These are phyloP conservation scores for Arthroderma sp. DNA, from an alignment of 2,329 filamentous ascomycete genomes.

Conservation along the genomic window DNA sequence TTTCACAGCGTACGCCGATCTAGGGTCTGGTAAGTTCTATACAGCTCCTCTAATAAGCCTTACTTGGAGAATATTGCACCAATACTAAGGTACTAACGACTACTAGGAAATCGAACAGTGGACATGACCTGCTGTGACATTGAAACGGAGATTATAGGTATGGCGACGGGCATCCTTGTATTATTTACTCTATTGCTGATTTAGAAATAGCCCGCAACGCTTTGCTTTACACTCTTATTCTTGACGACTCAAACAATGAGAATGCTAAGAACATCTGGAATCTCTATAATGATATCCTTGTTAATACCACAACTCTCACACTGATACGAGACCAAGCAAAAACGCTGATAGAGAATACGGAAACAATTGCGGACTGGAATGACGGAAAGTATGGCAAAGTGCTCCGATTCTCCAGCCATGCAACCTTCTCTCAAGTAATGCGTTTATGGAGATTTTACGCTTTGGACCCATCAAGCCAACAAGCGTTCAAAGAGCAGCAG, in stretches of 20 bases:
- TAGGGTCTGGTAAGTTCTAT: slow-evolving; percentile 5
- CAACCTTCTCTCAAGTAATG: slow-evolving; percentile 29
- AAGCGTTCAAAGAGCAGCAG: slow-evolving; percentile 1
- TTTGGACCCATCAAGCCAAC: not conserved
- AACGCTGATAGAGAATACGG: slow-evolving; percentile 33
- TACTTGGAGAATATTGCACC: not conserved
- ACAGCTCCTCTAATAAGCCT: not conserved
- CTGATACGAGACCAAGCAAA: slow-evolving; percentile 34
- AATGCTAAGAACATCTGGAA: slow-evolving; percentile 36
- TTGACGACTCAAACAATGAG: slow-evolving; percentile 29
- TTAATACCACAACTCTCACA: slow-evolving; percentile 30
- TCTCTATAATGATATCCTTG: slow-evolving; percentile 44
- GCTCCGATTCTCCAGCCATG: slow-evolving; percentile 40
- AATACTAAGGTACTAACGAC: not conserved
- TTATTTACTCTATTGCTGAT: not conserved
- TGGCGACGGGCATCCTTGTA: slow-evolving; percentile 10
- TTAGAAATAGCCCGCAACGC: slow-evolving; percentile 41
- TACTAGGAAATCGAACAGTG: slow-evolving; percentile 26
- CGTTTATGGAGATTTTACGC: slow-evolving; percentile 33
- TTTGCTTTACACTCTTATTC: slow-evolving; percentile 41
- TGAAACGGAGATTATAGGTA: slow-evolving; percentile 41
- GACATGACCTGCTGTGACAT: slow-evolving; percentile 49
- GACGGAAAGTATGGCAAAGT: slow-evolving; percentile 33
- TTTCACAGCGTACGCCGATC: slow-evolving; percentile 40
- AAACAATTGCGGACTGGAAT: slow-evolving; percentile 37